Evolutionary conservation across 2,329 filamentous ascomycete species (phyloP), one percentile per base, ranked within the genome.

Genomic region (Pseudocercospora macadamiae): DNA sequence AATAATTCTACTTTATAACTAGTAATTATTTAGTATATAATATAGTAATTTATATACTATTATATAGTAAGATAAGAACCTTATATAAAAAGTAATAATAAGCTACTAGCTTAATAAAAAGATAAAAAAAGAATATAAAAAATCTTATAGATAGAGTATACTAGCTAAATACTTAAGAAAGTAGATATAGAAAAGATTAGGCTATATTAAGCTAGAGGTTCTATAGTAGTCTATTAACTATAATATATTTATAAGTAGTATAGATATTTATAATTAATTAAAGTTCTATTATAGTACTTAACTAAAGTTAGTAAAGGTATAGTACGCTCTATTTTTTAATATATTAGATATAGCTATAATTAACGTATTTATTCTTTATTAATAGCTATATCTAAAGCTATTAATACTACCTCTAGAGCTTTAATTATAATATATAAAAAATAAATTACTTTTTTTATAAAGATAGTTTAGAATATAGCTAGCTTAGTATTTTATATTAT

Each of bases 321-420:
- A 54, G 51, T 44, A 16, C 18, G 7, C 23, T 14, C 4, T 54
- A 44, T 45, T 54, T 18, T 54, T 44, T 37, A 36, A 36, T 45
- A 42, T 54, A 28, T 21, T 54, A 28, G 28, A 54, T 54, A 44
- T 32, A 54, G 51, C 51, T 30, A 32, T 54, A 16, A 54, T 54
- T 45, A 54, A 54, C 37, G 19, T 25, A 3, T 54, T 8, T 23
- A 19, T 54, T n/a, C 34, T 54, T 25, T 54, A 45, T 26, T 18
- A 25, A 8, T 8, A 54, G 5, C 10, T 28, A 3, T 54, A 39
- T 44, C 14, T 21, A 9, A 5, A 23, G 5, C 16, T 14, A 32
- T 39, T 14, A 2, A 39, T 21, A 14, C 10, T 54, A 21, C 51
- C 28, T n/a, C 21, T 28, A 30, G 23, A 14, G 18, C 8, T 32